Conservation (phyloP, 305 asterid genomes). For the Plantago coronopus region DNA sequence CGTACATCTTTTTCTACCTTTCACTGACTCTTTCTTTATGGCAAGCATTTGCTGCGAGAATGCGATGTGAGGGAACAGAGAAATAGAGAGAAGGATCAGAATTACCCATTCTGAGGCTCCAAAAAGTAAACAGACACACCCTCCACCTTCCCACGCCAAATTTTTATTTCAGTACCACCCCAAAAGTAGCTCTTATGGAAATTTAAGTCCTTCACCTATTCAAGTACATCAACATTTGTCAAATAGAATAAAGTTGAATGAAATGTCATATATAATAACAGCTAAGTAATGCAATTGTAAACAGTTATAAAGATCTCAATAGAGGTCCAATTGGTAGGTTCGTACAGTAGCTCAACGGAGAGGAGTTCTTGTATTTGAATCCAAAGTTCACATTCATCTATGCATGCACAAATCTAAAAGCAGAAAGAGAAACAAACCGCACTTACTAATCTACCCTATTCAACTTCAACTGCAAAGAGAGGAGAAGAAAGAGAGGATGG, state of each 20-base stretch:
- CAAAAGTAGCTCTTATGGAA: slow-evolving; percentile 73
- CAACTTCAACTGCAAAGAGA: slow-evolving; percentile 3
- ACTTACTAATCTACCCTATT: neutral
- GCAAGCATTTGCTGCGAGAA: too few relatives aligned
- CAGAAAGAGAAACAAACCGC: too few relatives aligned
- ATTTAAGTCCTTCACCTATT: slow-evolving; percentile 81
- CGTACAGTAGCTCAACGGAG: neutral
- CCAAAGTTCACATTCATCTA: too few relatives aligned
- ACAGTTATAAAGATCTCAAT: neutral
- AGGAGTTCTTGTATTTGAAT: too few relatives aligned
- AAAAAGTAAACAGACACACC: slow-evolving; percentile 86
- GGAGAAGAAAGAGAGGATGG: too few relatives aligned
- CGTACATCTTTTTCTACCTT: neutral
- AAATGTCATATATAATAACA: slow-evolving; percentile 14
- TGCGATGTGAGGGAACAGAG: slow-evolving; percentile 9
- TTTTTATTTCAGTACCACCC: slow-evolving; percentile 94
- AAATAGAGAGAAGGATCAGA: too few relatives aligned
- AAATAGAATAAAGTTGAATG: slow-evolving; percentile 15
- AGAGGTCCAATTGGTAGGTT: neutral
- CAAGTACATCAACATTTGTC: slow-evolving; percentile 21
- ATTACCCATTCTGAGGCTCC: slow-evolving; percentile 99
- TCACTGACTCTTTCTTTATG: too few relatives aligned
- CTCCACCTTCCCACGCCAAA: slow-evolving; percentile 94
- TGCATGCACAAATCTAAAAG: too few relatives aligned
- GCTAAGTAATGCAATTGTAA: neutral